These are phyloP conservation scores for Passiflora organensis DNA, from an alignment of 345 rosid species.

Conservation along the genomic window DNA sequence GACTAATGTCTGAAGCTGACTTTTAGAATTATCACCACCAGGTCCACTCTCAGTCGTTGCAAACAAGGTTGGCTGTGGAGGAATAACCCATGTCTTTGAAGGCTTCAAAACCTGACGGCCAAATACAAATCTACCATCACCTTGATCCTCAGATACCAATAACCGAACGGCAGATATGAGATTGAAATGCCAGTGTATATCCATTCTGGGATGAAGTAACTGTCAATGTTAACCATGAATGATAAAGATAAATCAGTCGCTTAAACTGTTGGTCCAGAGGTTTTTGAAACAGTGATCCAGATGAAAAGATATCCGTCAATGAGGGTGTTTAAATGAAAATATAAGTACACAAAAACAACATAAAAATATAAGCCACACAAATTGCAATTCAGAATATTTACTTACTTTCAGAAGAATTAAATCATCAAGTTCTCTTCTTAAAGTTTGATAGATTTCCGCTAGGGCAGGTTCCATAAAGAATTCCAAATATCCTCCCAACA, in stretches of 20 bases:
- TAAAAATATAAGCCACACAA: neutral
- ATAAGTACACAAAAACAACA: neutral
- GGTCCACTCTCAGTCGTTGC: slow-evolving; percentile 69
- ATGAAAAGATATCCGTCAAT: neutral
- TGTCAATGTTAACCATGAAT: slow-evolving; percentile 27
- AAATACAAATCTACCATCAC: slow-evolving; percentile 73
- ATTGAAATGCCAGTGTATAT: slow-evolving; percentile 40
- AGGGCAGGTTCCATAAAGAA: slow-evolving; percentile 68
- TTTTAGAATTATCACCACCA: slow-evolving; percentile 84
- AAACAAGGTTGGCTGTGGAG: slow-evolving; percentile 31
- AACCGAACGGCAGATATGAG: slow-evolving; percentile 57
- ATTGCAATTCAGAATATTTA: slow-evolving; percentile 6
- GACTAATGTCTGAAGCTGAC: slow-evolving; percentile 83
- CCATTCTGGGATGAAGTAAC: slow-evolving; percentile 68
- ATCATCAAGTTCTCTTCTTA: slow-evolving; percentile 79
- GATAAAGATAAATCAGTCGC: slow-evolving; percentile 17
- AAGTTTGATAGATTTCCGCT: slow-evolving; percentile 53
- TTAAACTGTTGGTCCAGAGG: slow-evolving; percentile 4
- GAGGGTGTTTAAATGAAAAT: neutral
- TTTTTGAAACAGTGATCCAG: neutral
- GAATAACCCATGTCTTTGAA: slow-evolving; percentile 24
- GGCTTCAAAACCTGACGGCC: slow-evolving; percentile 46
- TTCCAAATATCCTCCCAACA: slow-evolving; percentile 89
- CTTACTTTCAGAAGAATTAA: slow-evolving; percentile 73
- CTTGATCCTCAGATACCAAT: slow-evolving; percentile 53